phyloP scores from a whole-genome alignment of 2,329 filamentous ascomycete genomes.

The Alternaria ventricosa region DNA sequence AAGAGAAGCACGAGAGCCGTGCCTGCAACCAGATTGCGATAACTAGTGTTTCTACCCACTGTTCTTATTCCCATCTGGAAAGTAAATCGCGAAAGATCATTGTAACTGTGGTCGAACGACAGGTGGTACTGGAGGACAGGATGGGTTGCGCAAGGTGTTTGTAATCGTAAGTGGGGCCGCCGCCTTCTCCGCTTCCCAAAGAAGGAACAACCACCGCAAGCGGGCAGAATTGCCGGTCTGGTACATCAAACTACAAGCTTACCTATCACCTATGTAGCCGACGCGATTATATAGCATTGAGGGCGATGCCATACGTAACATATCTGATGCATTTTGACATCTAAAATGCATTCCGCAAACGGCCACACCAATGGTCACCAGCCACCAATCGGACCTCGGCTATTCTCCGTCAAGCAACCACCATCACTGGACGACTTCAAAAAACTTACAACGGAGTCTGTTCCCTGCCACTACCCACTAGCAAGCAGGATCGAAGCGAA shows the following conservation, averaged over 20 bases:
- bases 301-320: neutral
- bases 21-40: neutral
- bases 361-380: neutral
- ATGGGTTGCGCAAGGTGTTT: neutral
- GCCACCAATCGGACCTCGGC: constrained; percentile 27
- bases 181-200: neutral
- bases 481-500: constrained; percentile 56
- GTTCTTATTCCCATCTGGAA: neutral
- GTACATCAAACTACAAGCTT: neutral
- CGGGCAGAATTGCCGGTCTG: neutral
- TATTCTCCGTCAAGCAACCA: constrained; percentile 36
- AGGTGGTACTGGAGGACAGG: neutral
- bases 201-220: neutral
- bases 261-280: neutral
- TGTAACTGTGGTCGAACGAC: neutral
- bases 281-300: neutral
- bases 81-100: neutral
- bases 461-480: constrained; percentile 55
- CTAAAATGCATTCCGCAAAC: neutral
- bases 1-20: neutral
- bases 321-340: neutral
- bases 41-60: neutral
- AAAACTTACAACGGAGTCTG: constrained; percentile 53
- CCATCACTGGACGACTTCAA: constrained; percentile 55
- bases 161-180: neutral